phyloP scores from a whole-genome alignment of 1,284 basidiomycete genomes.

The Apiotrichum gracile region DNA sequence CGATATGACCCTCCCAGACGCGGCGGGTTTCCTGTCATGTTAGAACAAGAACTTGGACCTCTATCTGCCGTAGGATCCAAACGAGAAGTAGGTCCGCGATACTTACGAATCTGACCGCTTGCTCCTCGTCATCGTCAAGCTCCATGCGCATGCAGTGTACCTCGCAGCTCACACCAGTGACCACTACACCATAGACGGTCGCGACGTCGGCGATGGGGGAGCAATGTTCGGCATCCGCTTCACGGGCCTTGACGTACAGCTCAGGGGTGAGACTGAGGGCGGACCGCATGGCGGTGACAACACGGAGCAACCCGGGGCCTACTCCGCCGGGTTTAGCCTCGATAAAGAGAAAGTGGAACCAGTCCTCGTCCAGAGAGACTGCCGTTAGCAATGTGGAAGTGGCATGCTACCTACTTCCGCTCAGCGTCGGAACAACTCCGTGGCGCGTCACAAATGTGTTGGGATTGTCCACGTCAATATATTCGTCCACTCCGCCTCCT shows the following conservation, averaged over 20 bases:
- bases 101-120: too few species aligned
- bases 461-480: neutral
- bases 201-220: neutral
- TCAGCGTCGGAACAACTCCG: neutral
- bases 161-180: neutral
- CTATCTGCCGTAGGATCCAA: neutral
- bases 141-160: neutral
- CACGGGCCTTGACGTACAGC: neutral
- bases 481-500: neutral
- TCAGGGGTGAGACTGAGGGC: neutral
- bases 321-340: neutral
- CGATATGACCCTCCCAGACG: neutral
- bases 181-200: neutral
- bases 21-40: neutral
- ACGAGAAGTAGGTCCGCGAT: too few species aligned
- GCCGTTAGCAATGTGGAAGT: neutral
- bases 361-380: neutral
- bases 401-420: neutral
- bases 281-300: neutral
- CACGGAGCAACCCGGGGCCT: neutral
- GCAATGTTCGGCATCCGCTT: neutral
- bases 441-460: neutral
- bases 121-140: too few species aligned
- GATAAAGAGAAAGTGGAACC: neutral
- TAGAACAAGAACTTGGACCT: neutral